phyloP scores from a whole-genome alignment of 345 rosid species.

The Isatis tinctoria region DNA sequence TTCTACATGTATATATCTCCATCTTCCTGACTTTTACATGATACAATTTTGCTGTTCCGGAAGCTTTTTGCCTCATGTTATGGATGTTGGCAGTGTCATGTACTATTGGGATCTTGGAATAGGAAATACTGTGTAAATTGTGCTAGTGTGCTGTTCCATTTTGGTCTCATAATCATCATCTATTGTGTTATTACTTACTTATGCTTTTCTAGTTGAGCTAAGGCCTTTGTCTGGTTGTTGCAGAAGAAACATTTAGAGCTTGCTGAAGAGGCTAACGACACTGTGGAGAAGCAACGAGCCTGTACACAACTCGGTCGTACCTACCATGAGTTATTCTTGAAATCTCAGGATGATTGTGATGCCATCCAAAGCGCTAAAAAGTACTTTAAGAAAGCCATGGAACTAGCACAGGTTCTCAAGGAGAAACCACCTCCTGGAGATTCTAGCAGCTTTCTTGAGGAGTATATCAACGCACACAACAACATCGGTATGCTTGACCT shows the following conservation, averaged over 20 bases:
- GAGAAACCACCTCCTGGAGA: conserved; percentile 53
- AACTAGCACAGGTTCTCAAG: conserved; percentile 59
- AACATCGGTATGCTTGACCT: conserved; percentile 88
- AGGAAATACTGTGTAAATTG: not conserved
- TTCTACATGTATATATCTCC: not conserved
- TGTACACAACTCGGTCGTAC: conserved; percentile 94
- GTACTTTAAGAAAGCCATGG: conserved; percentile 79
- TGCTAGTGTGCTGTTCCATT: not conserved
- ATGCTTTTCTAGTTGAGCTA: not conserved
- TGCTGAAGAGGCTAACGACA: conserved; percentile 62
- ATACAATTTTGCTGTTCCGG: too few relatives aligned
- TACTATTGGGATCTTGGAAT: not conserved
- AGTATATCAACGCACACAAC: conserved; percentile 85
- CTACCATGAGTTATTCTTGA: conserved; percentile 63
- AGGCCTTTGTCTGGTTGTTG: not conserved
- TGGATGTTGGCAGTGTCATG: not conserved
- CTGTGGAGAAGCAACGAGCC: conserved; percentile 91
- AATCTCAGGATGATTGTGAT: conserved; percentile 58
- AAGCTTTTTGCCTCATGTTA: not conserved
- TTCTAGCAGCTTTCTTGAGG: conserved; percentile 71
- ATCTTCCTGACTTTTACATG: not conserved
- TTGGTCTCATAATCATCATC: not conserved
- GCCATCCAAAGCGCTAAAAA: conserved; percentile 74
- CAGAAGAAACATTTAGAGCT: conserved; percentile 91
- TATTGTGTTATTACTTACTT: not conserved